Conservation (phyloP, 495 filamentous ascomycete genomes). For the Penicillium lagena region DNA sequence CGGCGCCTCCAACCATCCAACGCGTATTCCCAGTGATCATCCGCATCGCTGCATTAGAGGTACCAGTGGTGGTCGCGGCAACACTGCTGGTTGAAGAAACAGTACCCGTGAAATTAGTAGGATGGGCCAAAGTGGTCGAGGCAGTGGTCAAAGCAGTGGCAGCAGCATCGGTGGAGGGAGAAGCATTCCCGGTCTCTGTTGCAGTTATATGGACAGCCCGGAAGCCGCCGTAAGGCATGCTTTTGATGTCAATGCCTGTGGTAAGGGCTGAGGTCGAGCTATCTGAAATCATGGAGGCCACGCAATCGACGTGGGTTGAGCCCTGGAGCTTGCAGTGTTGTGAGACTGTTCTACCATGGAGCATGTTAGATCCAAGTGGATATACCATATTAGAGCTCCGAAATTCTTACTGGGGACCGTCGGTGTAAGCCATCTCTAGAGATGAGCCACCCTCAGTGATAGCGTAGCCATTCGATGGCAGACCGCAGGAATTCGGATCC, state of each 20-base stretch:
- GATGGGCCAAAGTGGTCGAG: too few relatives aligned
- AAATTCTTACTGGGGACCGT: too few relatives aligned
- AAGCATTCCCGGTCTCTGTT: neutral
- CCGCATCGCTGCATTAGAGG: constrained; percentile 9
- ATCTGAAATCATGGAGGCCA: too few relatives aligned
- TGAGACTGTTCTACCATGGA: too few relatives aligned
- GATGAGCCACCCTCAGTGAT: neutral
- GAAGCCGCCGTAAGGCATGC: neutral
- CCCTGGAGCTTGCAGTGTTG: too few relatives aligned
- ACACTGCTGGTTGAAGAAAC: neutral
- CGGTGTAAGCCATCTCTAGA: too few relatives aligned
- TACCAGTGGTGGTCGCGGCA: constrained; percentile 2
- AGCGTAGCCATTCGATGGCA: neutral
- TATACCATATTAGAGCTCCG: too few relatives aligned
- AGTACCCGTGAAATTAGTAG: neutral
- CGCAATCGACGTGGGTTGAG: too few relatives aligned
- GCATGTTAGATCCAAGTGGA: too few relatives aligned
- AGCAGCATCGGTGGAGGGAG: neutral
- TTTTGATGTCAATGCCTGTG: neutral
- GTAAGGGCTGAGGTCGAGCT: too few relatives aligned
- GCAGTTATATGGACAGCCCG: neutral
- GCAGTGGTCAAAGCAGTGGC: neutral
- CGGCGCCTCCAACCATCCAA: constrained; percentile 11
- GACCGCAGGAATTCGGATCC: constrained; percentile 1
- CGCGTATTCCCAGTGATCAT: constrained; percentile 10